Evolutionary conservation across 2,329 filamentous ascomycete species (phyloP).

Genomic region (Fusarium annulatum): DNA sequence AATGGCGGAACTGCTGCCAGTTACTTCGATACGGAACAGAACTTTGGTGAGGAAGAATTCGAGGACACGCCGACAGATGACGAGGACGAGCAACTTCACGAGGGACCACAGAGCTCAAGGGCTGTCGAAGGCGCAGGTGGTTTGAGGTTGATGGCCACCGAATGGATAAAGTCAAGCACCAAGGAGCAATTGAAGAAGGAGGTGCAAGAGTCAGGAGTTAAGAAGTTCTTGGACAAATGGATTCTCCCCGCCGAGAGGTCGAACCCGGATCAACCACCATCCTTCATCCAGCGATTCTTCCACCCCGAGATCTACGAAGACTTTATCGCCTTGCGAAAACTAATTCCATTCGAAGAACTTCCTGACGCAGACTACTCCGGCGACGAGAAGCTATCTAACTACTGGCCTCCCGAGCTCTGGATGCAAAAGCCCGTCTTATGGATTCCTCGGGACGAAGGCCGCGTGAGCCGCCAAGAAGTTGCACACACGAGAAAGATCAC

Average conservation of each 20-base stretch:
- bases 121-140: constrained; percentile 54
- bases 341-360: constrained; percentile 70
- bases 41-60: constrained; percentile 50
- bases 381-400: constrained; percentile 70
- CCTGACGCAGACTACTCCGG: constrained; percentile 60
- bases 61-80: constrained; percentile 45
- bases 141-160: constrained; percentile 47
- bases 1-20: constrained; percentile 45
- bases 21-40: constrained; percentile 51
- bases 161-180: constrained; percentile 53
- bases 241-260: constrained; percentile 43
- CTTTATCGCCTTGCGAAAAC: constrained; percentile 75
- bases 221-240: constrained; percentile 43
- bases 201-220: constrained; percentile 43
- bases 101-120: constrained; percentile 43
- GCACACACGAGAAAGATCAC: constrained; percentile 76
- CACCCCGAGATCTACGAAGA: constrained; percentile 82
- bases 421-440: constrained; percentile 76
- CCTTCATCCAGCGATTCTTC: constrained; percentile 74
- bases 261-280: constrained; percentile 50
- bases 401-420: constrained; percentile 74
- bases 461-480: constrained; percentile 82
- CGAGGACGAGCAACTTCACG: constrained; percentile 38
- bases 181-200: constrained; percentile 48
- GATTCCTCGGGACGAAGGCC: constrained; percentile 81